Conservation (phyloP, 176 grass and related monocot genomes). For the Aegilops longissima region DNA sequence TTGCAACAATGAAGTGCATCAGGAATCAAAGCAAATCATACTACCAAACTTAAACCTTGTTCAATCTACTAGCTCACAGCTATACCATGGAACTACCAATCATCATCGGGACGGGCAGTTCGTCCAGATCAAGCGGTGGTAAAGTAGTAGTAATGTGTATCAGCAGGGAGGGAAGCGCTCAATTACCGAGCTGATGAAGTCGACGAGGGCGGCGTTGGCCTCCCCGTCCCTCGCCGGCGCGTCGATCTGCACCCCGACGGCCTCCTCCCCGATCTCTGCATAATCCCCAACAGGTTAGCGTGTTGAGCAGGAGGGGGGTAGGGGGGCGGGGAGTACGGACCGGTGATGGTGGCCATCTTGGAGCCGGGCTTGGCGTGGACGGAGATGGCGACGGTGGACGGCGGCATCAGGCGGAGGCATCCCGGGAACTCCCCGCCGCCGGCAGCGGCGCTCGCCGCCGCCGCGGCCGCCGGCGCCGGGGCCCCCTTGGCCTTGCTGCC, state of each 20-base stretch:
- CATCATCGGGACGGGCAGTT: too few species aligned
- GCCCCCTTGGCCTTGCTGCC: slow-evolving; percentile 59
- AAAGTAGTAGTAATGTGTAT: too few species aligned
- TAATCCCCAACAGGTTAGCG: background rate
- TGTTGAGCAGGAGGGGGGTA: too few species aligned
- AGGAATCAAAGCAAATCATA: background rate
- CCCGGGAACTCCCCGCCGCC: slow-evolving; percentile 43
- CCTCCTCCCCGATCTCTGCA: slow-evolving; percentile 83
- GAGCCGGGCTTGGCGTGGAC: slow-evolving; percentile 91
- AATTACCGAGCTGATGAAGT: slow-evolving; percentile 88
- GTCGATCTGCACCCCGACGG: slow-evolving; percentile 90
- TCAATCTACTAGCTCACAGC: background rate
- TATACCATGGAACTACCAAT: background rate
- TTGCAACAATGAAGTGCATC: background rate
- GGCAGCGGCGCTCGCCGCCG: background rate
- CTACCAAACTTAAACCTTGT: background rate
- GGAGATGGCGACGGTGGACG: slow-evolving; percentile 83
- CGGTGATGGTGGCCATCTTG: slow-evolving; percentile 88
- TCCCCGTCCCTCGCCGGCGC: slow-evolving; percentile 91
- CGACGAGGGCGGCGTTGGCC: slow-evolving; percentile 86
- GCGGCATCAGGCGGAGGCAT: slow-evolving; percentile 68
- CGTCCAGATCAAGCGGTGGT: too few species aligned
- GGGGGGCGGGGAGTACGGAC: slow-evolving; percentile 5
- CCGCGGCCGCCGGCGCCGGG: background rate
- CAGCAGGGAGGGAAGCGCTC: background rate